These are phyloP conservation scores for Aspergillus terreus DNA, from an alignment of 2,329 filamentous ascomycete species.

Conservation along the genomic window DNA sequence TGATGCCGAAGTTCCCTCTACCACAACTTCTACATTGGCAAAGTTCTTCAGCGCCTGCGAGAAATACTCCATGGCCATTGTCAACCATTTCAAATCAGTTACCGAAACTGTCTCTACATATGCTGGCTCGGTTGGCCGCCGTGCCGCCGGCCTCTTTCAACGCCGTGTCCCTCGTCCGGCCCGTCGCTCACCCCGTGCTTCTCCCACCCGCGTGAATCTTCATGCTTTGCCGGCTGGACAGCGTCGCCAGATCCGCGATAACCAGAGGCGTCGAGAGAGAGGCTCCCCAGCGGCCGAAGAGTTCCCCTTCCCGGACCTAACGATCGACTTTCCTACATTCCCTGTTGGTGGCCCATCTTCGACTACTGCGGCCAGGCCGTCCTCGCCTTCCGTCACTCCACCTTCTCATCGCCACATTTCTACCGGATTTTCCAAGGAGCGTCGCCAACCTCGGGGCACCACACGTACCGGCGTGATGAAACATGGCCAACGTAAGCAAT, in stretches of 20 bases:
- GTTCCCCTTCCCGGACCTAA: conserved; percentile 16
- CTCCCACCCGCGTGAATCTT: conserved; percentile 8
- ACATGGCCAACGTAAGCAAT: no score
- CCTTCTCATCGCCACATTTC: no score
- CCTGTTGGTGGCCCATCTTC: background rate
- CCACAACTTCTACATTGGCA: background rate
- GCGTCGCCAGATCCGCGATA: conserved; percentile 8
- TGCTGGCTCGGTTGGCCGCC: background rate
- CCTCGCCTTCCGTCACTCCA: background rate
- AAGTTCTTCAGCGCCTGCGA: background rate
- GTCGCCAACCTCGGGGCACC: no score
- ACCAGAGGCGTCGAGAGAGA: conserved; percentile 13
- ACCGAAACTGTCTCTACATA: no score
- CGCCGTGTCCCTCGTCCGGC: background rate
- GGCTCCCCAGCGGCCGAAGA: conserved; percentile 8
- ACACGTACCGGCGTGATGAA: no score
- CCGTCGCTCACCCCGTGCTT: background rate
- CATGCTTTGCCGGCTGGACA: conserved; percentile 13
- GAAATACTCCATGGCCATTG: background rate
- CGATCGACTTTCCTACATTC: conserved; percentile 8
- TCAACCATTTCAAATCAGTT: background rate
- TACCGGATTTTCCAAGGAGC: no score
- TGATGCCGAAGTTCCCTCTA: no score
- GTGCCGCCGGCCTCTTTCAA: background rate
- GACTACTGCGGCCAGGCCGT: background rate